phyloP scores from a whole-genome alignment of 1,139 yeast genomes.

The Yamadazyma triangularis region DNA sequence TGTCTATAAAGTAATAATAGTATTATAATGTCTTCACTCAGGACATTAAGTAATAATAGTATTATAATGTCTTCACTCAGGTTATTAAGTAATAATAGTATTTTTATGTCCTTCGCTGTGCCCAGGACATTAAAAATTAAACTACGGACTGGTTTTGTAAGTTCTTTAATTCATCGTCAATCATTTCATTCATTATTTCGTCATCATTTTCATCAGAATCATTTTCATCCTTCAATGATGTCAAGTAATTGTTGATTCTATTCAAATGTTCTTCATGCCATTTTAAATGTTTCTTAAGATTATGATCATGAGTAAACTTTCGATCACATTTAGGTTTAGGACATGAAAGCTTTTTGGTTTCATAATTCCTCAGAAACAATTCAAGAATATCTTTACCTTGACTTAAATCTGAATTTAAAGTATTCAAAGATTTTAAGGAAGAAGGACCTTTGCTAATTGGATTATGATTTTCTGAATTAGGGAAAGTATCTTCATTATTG shows the following conservation, averaged over 20 bases:
- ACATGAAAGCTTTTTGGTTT: constrained; percentile 35
- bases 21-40: too few relatives aligned
- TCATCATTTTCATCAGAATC: constrained; percentile 21
- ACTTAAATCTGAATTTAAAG: constrained; percentile 19
- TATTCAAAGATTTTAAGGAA: constrained; percentile 23
- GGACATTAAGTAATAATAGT: constrained; percentile 10
- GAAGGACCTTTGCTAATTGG: too few relatives aligned
- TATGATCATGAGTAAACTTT: constrained; percentile 43
- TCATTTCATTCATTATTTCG: constrained; percentile 26
- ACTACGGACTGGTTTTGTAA: constrained; percentile 5
- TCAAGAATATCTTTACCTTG: constrained; percentile 28
- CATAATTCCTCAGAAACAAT: constrained; percentile 32
- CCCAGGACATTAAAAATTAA: constrained; percentile 4
- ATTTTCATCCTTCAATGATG: constrained; percentile 17
- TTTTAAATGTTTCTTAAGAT: constrained; percentile 46
- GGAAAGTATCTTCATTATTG: constrained; percentile 3
- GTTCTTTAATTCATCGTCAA: constrained; percentile 25
- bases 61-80: too few relatives aligned
- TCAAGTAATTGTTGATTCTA: constrained; percentile 30
- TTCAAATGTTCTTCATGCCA: constrained; percentile 48
- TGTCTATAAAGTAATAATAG: too few relatives aligned
- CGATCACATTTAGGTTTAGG: constrained; percentile 45
- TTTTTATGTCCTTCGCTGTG: too few relatives aligned
- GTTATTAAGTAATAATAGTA: too few relatives aligned
- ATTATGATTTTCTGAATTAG: constrained; percentile 1